Percentiles rank a stretch among this genome's conserved stretches.
phyloP scores from a whole-genome alignment of 495 filamentous ascomycete genomes.

The Daldinia decipiens region DNA sequence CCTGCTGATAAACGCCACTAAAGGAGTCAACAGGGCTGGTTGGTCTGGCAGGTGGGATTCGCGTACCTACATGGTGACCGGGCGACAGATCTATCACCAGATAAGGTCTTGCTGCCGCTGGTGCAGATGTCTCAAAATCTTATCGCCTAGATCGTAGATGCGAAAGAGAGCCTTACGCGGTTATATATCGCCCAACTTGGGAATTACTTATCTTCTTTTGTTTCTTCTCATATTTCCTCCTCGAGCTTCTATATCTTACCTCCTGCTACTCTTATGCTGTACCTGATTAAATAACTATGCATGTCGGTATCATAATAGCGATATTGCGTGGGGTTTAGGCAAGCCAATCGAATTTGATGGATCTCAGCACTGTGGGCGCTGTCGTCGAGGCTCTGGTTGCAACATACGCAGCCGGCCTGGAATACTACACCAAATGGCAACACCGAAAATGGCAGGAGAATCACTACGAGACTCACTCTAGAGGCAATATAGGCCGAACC shows the following conservation, averaged over 20 bases:
- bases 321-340: slow-evolving; percentile 18
- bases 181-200: background rate
- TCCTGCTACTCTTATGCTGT: background rate
- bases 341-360: slow-evolving; percentile 40
- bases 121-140: slow-evolving; percentile 17
- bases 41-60: background rate
- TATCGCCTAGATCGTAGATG: slow-evolving; percentile 20
- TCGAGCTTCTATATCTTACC: background rate
- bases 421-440: slow-evolving; percentile 51
- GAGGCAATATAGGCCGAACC: slow-evolving; percentile 19
- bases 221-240: background rate
- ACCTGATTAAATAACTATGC: slow-evolving; percentile 11
- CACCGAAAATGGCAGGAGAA: slow-evolving; percentile 43
- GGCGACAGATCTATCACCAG: slow-evolving; percentile 15
- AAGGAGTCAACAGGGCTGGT: slow-evolving; percentile 5
- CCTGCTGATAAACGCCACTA: slow-evolving; percentile 35
- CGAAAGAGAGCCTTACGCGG: background rate
- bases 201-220: slow-evolving; percentile 5
- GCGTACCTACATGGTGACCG: slow-evolving; percentile 14
- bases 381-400: slow-evolving; percentile 47
- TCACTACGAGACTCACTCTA: slow-evolving; percentile 33
- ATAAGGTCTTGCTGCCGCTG: slow-evolving; percentile 22
- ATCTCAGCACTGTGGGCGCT: slow-evolving; percentile 47
- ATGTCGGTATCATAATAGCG: background rate
- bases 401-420: slow-evolving; percentile 49